Conservation (phyloP, 2,329 filamentous ascomycete species). For the Rachicladosporium sp. region DNA sequence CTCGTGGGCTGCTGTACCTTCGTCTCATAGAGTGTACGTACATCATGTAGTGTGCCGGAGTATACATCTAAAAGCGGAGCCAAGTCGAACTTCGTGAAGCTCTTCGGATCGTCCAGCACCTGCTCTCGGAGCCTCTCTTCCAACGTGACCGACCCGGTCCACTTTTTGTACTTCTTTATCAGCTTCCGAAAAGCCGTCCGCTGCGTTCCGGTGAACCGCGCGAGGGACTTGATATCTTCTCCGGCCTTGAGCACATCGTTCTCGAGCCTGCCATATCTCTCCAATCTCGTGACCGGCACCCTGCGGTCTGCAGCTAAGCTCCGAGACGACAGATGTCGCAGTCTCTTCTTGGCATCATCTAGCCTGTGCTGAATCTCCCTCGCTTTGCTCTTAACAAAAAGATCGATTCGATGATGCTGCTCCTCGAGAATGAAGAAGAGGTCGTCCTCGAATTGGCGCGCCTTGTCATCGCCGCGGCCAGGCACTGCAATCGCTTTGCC, state of each 20-base stretch:
- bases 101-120: constrained; percentile 53
- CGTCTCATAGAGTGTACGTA: constrained; percentile 32
- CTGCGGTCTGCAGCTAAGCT: constrained; percentile 14
- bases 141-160: constrained; percentile 61
- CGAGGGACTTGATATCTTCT: constrained; percentile 58
- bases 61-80: constrained; percentile 37
- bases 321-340: constrained; percentile 15
- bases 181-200: constrained; percentile 69
- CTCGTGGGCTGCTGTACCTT: constrained; percentile 12
- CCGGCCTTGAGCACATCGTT: constrained; percentile 46
- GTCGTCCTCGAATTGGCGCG: constrained; percentile 55
- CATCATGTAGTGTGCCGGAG: constrained; percentile 32
- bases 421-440: constrained; percentile 58
- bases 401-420: constrained; percentile 64
- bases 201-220: constrained; percentile 62
- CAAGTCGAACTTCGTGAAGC: constrained; percentile 59
- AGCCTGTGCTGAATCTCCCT: constrained; percentile 63
- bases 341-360: constrained; percentile 18
- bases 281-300: constrained; percentile 33
- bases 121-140: constrained; percentile 54
- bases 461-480: constrained; percentile 44
- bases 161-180: constrained; percentile 79
- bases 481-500: constrained; percentile 62
- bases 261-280: constrained; percentile 39
- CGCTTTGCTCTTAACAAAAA: constrained; percentile 70